A percentile compares a stretch with the other conserved stretches of the same genome.
phyloP scores from a whole-genome alignment of 805 yeast species.

The Yarrowia phangngaensis region DNA sequence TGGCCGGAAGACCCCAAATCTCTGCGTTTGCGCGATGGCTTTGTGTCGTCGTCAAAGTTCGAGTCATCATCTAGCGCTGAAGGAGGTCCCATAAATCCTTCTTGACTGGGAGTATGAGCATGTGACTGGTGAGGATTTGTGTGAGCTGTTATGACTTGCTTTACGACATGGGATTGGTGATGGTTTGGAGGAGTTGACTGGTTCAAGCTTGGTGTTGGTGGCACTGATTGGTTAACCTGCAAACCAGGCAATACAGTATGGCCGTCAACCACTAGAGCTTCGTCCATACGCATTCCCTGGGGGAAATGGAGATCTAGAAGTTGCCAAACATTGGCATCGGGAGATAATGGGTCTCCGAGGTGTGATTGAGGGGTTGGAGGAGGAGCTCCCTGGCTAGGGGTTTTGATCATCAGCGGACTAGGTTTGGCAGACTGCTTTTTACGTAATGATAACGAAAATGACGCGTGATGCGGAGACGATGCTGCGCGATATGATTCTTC shows the following conservation, averaged over 20 bases:
- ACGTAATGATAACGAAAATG: slow-evolving; percentile 15
- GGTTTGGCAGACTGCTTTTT: slow-evolving; percentile 17
- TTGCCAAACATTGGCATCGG: slow-evolving; percentile 59
- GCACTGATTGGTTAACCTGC: too few species aligned
- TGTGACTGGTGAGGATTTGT: neutral
- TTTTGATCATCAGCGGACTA: slow-evolving; percentile 20
- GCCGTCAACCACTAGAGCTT: slow-evolving; percentile 59
- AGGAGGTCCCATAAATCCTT: slow-evolving; percentile 12
- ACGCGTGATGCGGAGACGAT: slow-evolving; percentile 4
- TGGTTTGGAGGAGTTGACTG: neutral
- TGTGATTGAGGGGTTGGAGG: slow-evolving; percentile 11
- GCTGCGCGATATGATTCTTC: slow-evolving; percentile 7
- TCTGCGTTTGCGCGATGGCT: slow-evolving; percentile 1
- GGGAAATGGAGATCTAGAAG: slow-evolving; percentile 60
- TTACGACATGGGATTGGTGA: slow-evolving; percentile 2
- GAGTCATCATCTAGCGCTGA: slow-evolving; percentile 19
- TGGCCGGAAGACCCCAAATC: neutral
- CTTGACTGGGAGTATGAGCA: slow-evolving; percentile 7
- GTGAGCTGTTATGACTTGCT: slow-evolving; percentile 10
- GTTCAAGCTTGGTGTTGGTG: too few species aligned
- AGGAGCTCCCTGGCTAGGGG: slow-evolving; percentile 11
- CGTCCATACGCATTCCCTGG: slow-evolving; percentile 61
- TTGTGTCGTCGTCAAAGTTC: slow-evolving; percentile 5
- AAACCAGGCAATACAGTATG: slow-evolving; percentile 35
- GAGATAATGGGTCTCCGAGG: slow-evolving; percentile 42